Conservation (phyloP, 768 basidiomycete genomes). For the Fistulinella prunicolor region DNA sequence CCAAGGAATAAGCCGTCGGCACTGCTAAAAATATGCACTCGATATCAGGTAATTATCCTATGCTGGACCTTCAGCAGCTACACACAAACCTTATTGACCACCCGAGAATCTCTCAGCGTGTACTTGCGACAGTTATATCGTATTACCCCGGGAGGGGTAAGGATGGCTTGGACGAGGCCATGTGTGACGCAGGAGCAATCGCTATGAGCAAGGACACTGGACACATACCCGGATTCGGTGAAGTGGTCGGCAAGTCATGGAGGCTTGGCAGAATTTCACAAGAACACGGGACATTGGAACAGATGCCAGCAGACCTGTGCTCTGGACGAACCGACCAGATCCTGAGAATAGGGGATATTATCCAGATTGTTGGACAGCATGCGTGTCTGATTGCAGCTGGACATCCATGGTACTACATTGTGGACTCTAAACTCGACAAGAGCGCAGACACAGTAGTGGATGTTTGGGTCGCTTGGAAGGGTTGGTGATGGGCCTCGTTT, state of each 20-base stretch:
- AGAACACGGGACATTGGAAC: conserved; percentile 74
- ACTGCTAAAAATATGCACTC: not conserved
- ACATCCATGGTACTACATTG: conserved; percentile 81
- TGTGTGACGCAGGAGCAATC: conserved; percentile 83
- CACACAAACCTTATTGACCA: conserved; percentile 64
- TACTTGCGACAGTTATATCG: conserved; percentile 74
- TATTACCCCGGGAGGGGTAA: conserved; percentile 68
- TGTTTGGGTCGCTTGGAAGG: conserved; percentile 90
- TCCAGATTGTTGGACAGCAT: conserved; percentile 81
- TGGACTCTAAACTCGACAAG: conserved; percentile 56
- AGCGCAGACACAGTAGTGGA: conserved; percentile 59
- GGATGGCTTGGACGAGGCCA: conserved; percentile 64
- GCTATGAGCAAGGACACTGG: conserved; percentile 89
- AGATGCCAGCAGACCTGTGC: conserved; percentile 22
- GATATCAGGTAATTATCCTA: conserved; percentile 69
- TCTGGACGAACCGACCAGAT: conserved; percentile 12
- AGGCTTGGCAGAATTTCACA: conserved; percentile 63
- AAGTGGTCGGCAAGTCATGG: conserved; percentile 67
- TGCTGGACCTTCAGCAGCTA: conserved; percentile 82
- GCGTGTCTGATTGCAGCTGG: conserved; percentile 81
- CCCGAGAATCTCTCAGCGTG: conserved; percentile 58
- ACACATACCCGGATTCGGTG: conserved; percentile 66
- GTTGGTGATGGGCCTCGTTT: conserved; percentile 57
- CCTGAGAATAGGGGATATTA: conserved; percentile 54
- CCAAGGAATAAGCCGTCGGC: not conserved